A percentile compares a stretch with the other conserved stretches of the same genome.
phyloP scores from a whole-genome alignment of 495 filamentous ascomycete species.

The Trichoderma gamsii region DNA sequence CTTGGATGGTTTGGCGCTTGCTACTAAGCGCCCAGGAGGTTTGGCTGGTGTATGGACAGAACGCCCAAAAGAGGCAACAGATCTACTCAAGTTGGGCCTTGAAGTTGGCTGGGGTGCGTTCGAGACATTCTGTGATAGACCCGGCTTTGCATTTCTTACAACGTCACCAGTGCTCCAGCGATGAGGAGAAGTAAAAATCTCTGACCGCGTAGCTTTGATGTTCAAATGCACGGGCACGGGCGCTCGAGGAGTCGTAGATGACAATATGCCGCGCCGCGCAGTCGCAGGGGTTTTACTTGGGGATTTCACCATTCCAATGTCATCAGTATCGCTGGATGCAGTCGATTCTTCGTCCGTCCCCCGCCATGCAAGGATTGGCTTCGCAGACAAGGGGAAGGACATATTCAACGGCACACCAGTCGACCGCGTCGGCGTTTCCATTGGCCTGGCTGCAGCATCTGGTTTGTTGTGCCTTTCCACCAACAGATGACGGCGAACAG shows the following conservation, averaged over 20 bases:
- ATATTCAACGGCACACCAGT: not conserved
- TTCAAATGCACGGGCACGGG: not conserved
- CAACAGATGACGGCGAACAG: not conserved
- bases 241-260: not conserved
- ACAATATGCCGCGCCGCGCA: not conserved
- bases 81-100: not conserved
- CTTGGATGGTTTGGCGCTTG: not conserved
- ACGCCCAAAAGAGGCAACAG: not conserved
- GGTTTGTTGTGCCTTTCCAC: not conserved
- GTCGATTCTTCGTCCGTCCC: not conserved
- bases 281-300: not conserved
- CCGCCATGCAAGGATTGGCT: not conserved
- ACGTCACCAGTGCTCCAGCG: not conserved
- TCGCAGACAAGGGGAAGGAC: not conserved
- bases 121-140: not conserved
- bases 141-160: not conserved
- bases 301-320: not conserved
- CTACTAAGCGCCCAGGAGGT: not conserved
- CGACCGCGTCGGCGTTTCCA: constrained; percentile 1
- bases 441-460: not conserved
- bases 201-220: not conserved
- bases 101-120: not conserved
- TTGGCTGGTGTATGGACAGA: not conserved
- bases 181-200: not conserved
- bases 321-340: not conserved